phyloP scores from a whole-genome alignment of 2,329 filamentous ascomycete species.

The Cercospora beticola region DNA sequence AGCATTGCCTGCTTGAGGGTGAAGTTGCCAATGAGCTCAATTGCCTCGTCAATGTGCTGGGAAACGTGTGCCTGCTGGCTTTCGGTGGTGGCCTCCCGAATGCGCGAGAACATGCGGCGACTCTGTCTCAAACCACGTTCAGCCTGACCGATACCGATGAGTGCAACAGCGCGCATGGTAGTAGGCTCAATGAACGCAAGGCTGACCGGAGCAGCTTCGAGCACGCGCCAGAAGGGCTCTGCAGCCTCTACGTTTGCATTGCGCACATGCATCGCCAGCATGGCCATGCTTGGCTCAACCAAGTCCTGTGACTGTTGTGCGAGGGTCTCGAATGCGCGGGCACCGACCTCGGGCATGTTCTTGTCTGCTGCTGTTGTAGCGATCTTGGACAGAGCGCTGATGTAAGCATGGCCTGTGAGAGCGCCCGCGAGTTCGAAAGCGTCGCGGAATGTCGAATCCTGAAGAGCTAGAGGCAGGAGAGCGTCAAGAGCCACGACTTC shows the following conservation, averaged over 20 bases:
- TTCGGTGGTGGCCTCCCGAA: conserved; percentile 62
- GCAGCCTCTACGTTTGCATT: conserved; percentile 75
- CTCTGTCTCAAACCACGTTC: conserved; percentile 77
- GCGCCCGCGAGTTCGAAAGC: conserved; percentile 69
- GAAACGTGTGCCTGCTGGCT: conserved; percentile 55
- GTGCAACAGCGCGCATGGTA: conserved; percentile 83
- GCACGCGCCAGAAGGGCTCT: conserved; percentile 74
- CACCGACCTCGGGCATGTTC: conserved; percentile 67
- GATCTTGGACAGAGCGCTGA: conserved; percentile 68
- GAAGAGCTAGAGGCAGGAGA: conserved; percentile 75
- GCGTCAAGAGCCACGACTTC: conserved; percentile 70
- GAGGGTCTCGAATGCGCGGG: conserved; percentile 54
- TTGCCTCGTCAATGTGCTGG: conserved; percentile 84
- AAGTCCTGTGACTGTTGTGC: conserved; percentile 50
- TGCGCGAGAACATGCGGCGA: conserved; percentile 82
- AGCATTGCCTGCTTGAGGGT: conserved; percentile 55
- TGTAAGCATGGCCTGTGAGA: conserved; percentile 59
- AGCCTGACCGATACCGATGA: conserved; percentile 81
- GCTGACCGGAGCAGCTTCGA: conserved; percentile 62
- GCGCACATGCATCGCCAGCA: conserved; percentile 84
- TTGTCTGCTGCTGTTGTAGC: conserved; percentile 77
- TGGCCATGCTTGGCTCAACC: conserved; percentile 66
- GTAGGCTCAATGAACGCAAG: conserved; percentile 78
- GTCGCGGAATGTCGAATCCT: conserved; percentile 67
- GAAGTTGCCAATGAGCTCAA: conserved; percentile 65